A percentile compares a stretch with the other conserved stretches of the same genome.
phyloP scores from a whole-genome alignment of 2,329 filamentous ascomycete species.

The Orbilia brochopaga region DNA sequence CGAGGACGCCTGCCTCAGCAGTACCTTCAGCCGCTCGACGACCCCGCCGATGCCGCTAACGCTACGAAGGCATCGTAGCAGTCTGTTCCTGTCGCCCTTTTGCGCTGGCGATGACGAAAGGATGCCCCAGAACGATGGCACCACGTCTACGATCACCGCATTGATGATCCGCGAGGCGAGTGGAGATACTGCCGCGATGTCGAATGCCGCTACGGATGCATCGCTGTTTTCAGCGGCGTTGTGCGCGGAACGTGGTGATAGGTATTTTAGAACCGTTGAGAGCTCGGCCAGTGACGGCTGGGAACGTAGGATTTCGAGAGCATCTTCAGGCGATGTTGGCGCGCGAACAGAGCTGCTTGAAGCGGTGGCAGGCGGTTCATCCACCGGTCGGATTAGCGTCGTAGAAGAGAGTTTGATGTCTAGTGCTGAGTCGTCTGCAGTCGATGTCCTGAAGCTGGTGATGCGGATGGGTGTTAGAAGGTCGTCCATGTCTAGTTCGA shows the following conservation, averaged over 20 bases:
- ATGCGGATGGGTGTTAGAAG: constrained; percentile 44
- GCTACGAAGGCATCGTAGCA: constrained; percentile 73
- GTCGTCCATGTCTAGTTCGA: constrained; percentile 35
- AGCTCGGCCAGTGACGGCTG: constrained; percentile 38
- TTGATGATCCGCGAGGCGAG: constrained; percentile 69
- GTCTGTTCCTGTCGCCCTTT: constrained; percentile 61
- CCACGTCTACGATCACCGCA: constrained; percentile 72
- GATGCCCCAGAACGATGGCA: constrained; percentile 80
- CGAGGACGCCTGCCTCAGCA: constrained; percentile 62
- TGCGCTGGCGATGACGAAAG: constrained; percentile 58
- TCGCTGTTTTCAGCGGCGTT: constrained; percentile 3
- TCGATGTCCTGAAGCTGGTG: constrained; percentile 43
- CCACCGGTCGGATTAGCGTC: constrained; percentile 22
- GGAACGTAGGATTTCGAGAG: constrained; percentile 40
- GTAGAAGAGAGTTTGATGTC: constrained; percentile 40
- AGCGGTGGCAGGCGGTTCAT: constrained; percentile 10
- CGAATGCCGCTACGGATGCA: constrained; percentile 35
- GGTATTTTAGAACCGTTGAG: constrained; percentile 18
- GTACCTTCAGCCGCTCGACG: constrained; percentile 69
- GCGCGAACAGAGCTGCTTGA: constrained; percentile 19
- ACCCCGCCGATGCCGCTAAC: constrained; percentile 79
- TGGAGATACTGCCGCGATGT: constrained; percentile 30
- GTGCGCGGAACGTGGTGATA: constrained; percentile 6
- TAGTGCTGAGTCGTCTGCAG: constrained; percentile 29
- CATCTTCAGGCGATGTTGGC: constrained; percentile 34